Percentiles rank a stretch among this genome's conserved stretches.
Conservation (phyloP, 148 eudicot genomes). For the Fagopyrum homotropicum region DNA sequence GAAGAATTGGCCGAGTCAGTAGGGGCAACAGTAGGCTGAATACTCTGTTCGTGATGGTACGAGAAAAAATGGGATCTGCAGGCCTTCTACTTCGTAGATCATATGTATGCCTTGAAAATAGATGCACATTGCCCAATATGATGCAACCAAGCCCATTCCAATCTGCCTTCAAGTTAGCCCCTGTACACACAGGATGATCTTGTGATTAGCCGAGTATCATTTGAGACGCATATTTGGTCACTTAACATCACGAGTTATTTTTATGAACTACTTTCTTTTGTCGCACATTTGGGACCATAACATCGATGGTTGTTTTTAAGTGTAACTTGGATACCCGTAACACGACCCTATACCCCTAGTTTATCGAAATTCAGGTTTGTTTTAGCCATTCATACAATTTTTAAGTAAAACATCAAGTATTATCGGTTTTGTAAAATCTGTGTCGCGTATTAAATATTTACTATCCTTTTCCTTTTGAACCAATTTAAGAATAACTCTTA, state of each 20-base stretch:
- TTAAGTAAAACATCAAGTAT: no score
- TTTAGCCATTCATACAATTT: no score
- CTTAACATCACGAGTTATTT: not conserved
- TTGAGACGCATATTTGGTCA: not conserved
- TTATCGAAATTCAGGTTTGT: no score
- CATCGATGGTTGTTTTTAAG: not conserved
- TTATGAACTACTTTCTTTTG: not conserved
- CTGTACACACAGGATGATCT: not conserved
- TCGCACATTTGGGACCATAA: not conserved
- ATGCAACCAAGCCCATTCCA: not conserved
- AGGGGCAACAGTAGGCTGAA: slow-evolving; percentile 35
- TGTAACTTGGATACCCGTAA: no score
- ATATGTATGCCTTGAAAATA: not conserved
- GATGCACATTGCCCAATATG: not conserved
- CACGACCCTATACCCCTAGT: no score
- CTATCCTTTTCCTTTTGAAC: no score
- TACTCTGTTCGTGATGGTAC: not conserved
- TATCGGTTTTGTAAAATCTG: no score
- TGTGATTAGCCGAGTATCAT: not conserved
- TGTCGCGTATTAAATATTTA: no score
- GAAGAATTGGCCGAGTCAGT: slow-evolving; percentile 82
- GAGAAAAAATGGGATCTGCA: not conserved
- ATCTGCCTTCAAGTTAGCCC: not conserved
- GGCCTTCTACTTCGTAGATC: not conserved
- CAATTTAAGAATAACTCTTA: no score